Percentiles rank a stretch among this genome's conserved stretches.
Conservation (phyloP, 495 filamentous ascomycete species). For the Cenococcum geophilum region DNA sequence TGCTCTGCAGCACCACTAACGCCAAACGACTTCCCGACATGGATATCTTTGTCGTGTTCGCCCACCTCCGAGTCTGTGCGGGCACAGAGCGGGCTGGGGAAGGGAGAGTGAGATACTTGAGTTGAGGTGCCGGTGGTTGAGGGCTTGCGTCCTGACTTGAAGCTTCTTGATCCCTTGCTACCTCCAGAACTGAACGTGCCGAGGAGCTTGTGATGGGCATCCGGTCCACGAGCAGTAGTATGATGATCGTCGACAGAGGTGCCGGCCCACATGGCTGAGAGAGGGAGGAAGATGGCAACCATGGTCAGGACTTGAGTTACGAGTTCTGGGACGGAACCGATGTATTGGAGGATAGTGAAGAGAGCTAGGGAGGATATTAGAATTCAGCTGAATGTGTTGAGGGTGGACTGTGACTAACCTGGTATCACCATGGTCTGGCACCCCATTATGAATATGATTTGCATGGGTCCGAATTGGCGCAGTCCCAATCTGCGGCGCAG, state of each 20-base stretch:
- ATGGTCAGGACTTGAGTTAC: constrained; percentile 57
- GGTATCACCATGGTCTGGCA: constrained; percentile 75
- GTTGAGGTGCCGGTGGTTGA: neutral
- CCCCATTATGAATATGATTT: constrained; percentile 67
- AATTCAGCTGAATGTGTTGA: neutral
- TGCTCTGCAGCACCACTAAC: neutral
- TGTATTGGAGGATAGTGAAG: constrained; percentile 62
- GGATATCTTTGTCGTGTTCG: neutral
- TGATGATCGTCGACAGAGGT: constrained; percentile 36
- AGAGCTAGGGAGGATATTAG: constrained; percentile 47
- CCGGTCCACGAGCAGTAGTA: constrained; percentile 11
- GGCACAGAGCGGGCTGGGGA: neutral
- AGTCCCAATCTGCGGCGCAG: constrained; percentile 53
- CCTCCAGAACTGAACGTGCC: constrained; percentile 4
- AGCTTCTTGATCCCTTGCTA: neutral
- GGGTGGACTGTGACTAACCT: constrained; percentile 45
- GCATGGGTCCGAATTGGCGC: constrained; percentile 58
- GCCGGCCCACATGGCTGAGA: constrained; percentile 74
- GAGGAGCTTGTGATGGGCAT: constrained; percentile 24
- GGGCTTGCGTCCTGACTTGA: neutral
- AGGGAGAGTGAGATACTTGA: neutral
- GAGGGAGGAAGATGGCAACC: constrained; percentile 67
- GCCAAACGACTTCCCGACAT: neutral
- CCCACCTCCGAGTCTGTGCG: neutral
- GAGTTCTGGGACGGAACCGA: constrained; percentile 46